Base-by-base conservation (phyloP, 495 filamentous ascomycete genomes). In the Trichoderma virens region DNA sequence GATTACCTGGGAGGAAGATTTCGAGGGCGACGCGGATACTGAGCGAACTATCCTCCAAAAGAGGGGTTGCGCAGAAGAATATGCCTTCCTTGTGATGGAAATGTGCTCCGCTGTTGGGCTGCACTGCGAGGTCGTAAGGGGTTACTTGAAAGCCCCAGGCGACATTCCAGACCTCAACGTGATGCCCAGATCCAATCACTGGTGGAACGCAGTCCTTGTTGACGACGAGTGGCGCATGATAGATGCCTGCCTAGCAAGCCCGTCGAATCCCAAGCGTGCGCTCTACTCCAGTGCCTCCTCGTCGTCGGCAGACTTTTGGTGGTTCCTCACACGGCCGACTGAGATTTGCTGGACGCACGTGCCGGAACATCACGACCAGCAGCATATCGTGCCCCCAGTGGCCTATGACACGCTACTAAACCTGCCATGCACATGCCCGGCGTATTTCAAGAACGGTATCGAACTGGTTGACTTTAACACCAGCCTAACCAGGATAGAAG, bases 221-320 rank as follows among this genome's bases (percentile, higher is more conserved):
- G 95, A 99, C 70, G 88, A 90, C 18, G 91, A 96, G 74, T 99
- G 94, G 94, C 88, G 94, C 59, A 87, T 97, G 65, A 93, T 99
- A 83, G 94, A 99, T 73, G 95, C 91, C 70, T 92, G 92, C 23
- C 81, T 99, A 34, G 91, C 95, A 28, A 90, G 86, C 64, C 92
- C 94, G 34, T 95, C 93, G 0, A 90, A 97, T 66, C 94, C 95
- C 9, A 83, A 83, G 32, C 82, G 94, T 60, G 81, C 76, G 20
- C 79, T 83, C 45, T 97, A 95, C 70, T 95, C 93, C 8, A 86
- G 85, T 67, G 83, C 81, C 38, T 81, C 83, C 59, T 83, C 79
- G 56, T 82, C 89, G 28, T 75, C 82, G 2, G 90, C 94, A 5
- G 94, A 99, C 66, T 82, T 77, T 31, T 97, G 90, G 85, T 99